Base-by-base conservation (phyloP, 2,329 filamentous ascomycete genomes). In the Cordyceps javanica region DNA sequence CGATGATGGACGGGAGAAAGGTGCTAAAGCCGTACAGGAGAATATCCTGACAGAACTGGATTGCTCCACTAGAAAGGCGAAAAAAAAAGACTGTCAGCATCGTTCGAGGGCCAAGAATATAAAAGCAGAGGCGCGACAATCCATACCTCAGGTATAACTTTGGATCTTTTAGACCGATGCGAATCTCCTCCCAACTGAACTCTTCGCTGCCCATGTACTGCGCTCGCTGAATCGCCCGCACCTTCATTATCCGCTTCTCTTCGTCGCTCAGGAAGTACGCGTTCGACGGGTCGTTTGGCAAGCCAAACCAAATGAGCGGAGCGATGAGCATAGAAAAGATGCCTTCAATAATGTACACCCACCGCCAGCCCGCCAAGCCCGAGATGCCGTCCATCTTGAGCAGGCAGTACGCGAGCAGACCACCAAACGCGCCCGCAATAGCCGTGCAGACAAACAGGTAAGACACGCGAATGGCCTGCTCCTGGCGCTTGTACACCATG, bases 1-100 rank as follows among this genome's bases (percentile, higher is more conserved):
- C 70, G 49, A 84, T 71, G 61, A 85, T 83, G 2, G 76, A 76
- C 2, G 82, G 82, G 4, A 83, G 68, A 64, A 84, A 84, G 10
- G 79, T 83, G 61, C 75, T 78, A 66, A 83, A 82, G n/a, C 80
- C 81, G 63, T 81, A 83, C 0, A 80, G 70, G 44, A 80, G 67
- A 26, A 79, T 77, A 58, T 80, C 77, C 58, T 78, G 74, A 52
- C 77, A 80, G 64, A 82, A 81, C 48, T 81, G 77, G 19, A 77
- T 77, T 25, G 68, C 60, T 5, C 73, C 75, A 23, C 65, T 66
- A 30, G 1, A 7, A 8, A 42, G n/a, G n/a, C n/a, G n/a, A n/a
- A n/a, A n/a, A n/a, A n/a, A n/a, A n/a, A n/a, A n/a, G n/a, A 3
- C 3, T 16, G 50, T 41, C 5, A 42, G 3, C 13, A 25, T 34